Evolutionary conservation across 2,329 filamentous ascomycete genomes (phyloP), one percentile per base, ranked within the genome.

Genomic region (Metarhizium guizhouense): DNA sequence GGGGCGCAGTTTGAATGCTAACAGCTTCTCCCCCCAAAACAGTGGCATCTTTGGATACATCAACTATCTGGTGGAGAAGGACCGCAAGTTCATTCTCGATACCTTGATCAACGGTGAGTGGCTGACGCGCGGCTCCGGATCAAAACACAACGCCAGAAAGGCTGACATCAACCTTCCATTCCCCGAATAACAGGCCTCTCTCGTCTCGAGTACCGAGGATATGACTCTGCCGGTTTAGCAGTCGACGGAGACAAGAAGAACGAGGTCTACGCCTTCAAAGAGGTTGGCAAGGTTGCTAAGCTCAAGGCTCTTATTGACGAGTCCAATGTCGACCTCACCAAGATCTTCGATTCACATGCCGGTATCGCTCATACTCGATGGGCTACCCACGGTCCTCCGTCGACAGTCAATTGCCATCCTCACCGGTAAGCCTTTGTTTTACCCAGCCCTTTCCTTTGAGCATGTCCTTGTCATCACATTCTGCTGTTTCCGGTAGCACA

Each of bases 21-120:
- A 71, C 60, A 51, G 49, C 59, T 58, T 49, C 45, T 56, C 59
- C 52, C 59, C 57, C 58, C 6, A 14, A 25, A 57, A 58, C 62
- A 93, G 89, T 86, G 90, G 90, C 74, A 95, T 94, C 76, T 95
- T 97, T 79, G 93, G 93, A 68, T 97, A 97, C 82, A 90, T 97
- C 80, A 97, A 97, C 81, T 97, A 97, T 78, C 80, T 97, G 73
- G 91, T 97, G 72, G 94, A 97, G 83, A 96, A 95, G 84, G 93
- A 97, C 79, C 85, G 94, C 74, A 92, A 90, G 76, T 95, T 88
- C 78, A 95, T 97, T 73, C 82, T 97, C 70, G 86, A 96, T 72
- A 97, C 93, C 60, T 82, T 99, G 65, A 88, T 96, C 74, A 96
- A 97, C 79, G 93, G 91, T 91, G 76, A 74, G 86, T 77, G 58